Conservation (phyloP, 768 basidiomycete genomes). For the Hypsizygus marmoreus region DNA sequence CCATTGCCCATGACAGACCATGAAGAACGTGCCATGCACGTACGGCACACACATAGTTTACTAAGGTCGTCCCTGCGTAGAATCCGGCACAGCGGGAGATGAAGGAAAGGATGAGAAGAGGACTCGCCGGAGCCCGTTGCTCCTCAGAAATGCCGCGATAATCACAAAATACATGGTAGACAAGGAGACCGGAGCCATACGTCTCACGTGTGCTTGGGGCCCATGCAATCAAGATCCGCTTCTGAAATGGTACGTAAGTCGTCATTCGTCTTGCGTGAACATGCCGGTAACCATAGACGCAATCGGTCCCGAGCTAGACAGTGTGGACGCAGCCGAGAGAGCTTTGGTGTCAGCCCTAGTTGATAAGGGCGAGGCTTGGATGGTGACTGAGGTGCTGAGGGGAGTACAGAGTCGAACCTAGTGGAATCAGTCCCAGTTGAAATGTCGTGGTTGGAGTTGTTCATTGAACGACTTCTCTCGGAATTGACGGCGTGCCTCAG, state of each 20-base stretch:
- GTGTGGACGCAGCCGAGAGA: constrained; percentile 24
- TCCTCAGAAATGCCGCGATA: constrained; percentile 28
- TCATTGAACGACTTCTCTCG: background rate
- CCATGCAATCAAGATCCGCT: constrained; percentile 27
- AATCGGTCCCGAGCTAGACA: constrained; percentile 27
- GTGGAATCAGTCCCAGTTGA: background rate
- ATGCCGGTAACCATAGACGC: constrained; percentile 23
- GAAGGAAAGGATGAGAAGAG: constrained; percentile 28
- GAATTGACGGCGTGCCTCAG: background rate
- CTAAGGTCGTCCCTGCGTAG: constrained; percentile 31
- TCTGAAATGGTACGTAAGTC: constrained; percentile 12
- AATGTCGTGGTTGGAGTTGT: background rate
- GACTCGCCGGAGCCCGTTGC: constrained; percentile 26
- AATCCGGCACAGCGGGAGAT: constrained; percentile 31
- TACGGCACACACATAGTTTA: constrained; percentile 39
- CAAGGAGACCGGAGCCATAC: constrained; percentile 38
- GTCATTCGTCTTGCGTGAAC: background rate
- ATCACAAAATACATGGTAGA: constrained; percentile 44
- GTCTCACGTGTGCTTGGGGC: constrained; percentile 29
- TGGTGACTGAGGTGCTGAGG: background rate
- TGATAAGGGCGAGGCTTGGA: constrained; percentile 5
- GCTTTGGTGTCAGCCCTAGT: constrained; percentile 12
- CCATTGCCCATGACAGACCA: constrained; percentile 29
- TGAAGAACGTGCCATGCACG: constrained; percentile 51
- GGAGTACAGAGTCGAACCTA: constrained; percentile 1